Evolutionary conservation across 257 asterid genomes (phyloP), one percentile per base, ranked within the genome.

Genomic region (Petunia secreta): DNA sequence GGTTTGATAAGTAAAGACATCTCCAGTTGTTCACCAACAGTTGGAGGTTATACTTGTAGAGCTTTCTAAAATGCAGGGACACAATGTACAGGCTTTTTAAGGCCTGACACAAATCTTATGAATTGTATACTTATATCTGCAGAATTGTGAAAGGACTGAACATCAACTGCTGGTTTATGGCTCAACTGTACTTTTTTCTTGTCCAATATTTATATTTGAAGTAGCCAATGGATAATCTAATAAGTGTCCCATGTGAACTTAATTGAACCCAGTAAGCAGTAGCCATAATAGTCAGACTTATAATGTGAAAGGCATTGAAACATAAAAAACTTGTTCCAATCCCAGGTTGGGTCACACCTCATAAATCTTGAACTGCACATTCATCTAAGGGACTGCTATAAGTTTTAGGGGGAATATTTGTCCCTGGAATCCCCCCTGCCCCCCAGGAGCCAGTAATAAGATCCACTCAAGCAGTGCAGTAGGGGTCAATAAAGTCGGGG

Each of bases 21-120:
- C n/a, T 69, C 86, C 53, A 81, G 40, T 57, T 38, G 71, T 48
- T 62, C 67, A 3, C 80, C 83, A 2, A 25, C 68, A 52, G 41
- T 65, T 6, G 58, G 83, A 53, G 80, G 82, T 16, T 76, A 60
- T 60, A 39, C 81, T 76, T 85, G 88, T 48, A 83, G 80, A 74
- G 87, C 87, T 57, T 79, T 68, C 71, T 85, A 75, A 44, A 25
- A 60, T 48, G 77, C 25, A 71, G 44, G 25, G 34, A 71, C 48
- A 59, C 43, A 48, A 71, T 71, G 59, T 9, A 69, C 76, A 44
- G 25, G 43, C 77, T 40, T 69, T 16, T 44, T 44, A 58, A 4
- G 4, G 43, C 58, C 58, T 4, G 59, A 73, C 13, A 73, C 34
- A 50, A 50, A 73, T 34, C 62, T 34, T 73, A 25, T 50, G 5